Base-by-base conservation (phyloP, 2,329 filamentous ascomycete genomes). In the Aspergillus pseudonomiae region DNA sequence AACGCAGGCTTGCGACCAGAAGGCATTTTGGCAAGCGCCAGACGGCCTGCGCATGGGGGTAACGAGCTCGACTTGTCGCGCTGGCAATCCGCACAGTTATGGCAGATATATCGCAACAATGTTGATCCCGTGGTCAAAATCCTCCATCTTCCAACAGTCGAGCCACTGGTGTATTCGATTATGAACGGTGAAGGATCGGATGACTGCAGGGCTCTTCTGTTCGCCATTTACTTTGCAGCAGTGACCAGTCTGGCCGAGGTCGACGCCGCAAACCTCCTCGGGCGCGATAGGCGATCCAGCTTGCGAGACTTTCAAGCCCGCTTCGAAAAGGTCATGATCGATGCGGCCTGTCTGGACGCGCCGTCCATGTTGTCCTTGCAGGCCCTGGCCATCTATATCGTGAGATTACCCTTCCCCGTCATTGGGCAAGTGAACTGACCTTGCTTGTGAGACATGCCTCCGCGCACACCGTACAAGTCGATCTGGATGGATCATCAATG, bases 401-500 rank as follows among this genome's bases (percentile, higher is more conserved):
- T 79, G 54, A 39, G 72, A 63, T 19, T n/a, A 10, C 9, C 41
- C 45, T 28, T 62, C 6, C 56, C 56, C 21, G 14, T 30, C 21
- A 6, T 19, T 46, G n/a, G 10, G 32, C 36, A 4, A 46, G 3
- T 12, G 14, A 16, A 16, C 56, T 58, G 32, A 58, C 26, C 11
- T 46, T 4, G 9, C 28, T 21, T 14, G 34, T 26, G 3, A 26
- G 60, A 60, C 65, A 48, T 60, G 59, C 56, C 54, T 58, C 41
- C 53, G 32, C 39, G 41, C 62, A 30, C 62, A 62, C 39, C 59
- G 62, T 6, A 56, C 52, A 7, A 41, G 61, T 24, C 41, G 54
- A 28, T 57, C 62, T 16, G 60, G 62, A 34, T 85, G 83, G 83
- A 84, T 82, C 0, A 67, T 85, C 52, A 83, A 81, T 3, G 83